Base-by-base conservation (phyloP, 2,329 filamentous ascomycete genomes). In the Pyrenochaeta sp. region DNA sequence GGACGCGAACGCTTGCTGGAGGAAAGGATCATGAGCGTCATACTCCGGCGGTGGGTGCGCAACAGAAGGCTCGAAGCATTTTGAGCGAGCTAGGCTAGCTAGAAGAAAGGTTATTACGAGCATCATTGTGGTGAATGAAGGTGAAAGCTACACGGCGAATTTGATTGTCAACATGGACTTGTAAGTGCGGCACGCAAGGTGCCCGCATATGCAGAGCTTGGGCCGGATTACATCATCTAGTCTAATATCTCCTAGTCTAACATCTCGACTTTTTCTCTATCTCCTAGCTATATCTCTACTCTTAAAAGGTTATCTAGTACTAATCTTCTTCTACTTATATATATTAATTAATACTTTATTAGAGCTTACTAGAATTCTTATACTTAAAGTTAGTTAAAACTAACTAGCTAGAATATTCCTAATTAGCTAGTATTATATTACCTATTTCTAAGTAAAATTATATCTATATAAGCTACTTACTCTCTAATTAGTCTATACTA, bases 21-120 rank as follows among this genome's bases (percentile, higher is more conserved):
- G 64, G 2, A 68, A 31, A n/a, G 62, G 52, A 47, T 73, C 63
- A 39, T 68, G 39, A 2, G 45, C 37, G 30, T 72, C 66, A 44
- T 74, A 67, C 1, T 62, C 51, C 44, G 76, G 76, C 11, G 69
- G 60, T n/a, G 74, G 76, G 47, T 77, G 76, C 6, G 76, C 75
- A n/a, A 70, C 64, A 9, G 63, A 69, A 4, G 73, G 71, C 40
- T 77, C 75, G 53, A 70, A 73, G 56, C 76, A 79, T 41, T 45
- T 63, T 7, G 68, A 67, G 12, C 46, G 49, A 2, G 39, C 64
- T 14, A 61, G 43, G 18, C 54, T 51, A 29, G 48, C 57, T 9
- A 55, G 41, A 9, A 63, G 30, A 5, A 63, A n/a, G 9, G 29
- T 30, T 18, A 45, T 40, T 4, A 62, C 9, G 21, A 55, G 45